These are phyloP conservation scores for Scytalidium lignicola DNA, from an alignment of 2,329 filamentous ascomycete genomes.

Conservation along the genomic window DNA sequence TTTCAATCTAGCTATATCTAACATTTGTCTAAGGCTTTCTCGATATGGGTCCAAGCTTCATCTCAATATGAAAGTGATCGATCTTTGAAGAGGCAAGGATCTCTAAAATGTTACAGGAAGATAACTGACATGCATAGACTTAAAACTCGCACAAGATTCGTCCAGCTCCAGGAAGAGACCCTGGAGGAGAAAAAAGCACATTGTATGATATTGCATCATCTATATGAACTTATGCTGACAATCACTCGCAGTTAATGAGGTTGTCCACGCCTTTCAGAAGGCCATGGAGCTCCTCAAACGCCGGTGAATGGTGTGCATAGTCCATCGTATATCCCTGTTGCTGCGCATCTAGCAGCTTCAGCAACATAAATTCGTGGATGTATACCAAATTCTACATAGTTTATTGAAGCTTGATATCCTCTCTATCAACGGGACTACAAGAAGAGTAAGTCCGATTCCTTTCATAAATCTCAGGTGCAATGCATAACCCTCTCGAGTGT, in stretches of 20 bases:
- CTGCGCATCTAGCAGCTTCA: no score
- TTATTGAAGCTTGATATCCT: no score
- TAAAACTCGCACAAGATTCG: conserved; percentile 72
- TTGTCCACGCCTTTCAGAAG: conserved; percentile 40
- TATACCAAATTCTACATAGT: no score
- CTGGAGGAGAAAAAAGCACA: conserved; percentile 73
- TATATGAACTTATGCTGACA: neutral
- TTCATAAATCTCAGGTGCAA: no score
- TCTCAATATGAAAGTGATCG: conserved; percentile 69
- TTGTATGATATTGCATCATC: conserved; percentile 44
- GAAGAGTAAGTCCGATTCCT: no score
- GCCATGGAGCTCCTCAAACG: conserved; percentile 48
- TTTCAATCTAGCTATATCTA: neutral
- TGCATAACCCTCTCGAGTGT: no score
- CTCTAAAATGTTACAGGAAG: conserved; percentile 2
- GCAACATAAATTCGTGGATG: no score
- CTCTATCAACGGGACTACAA: no score
- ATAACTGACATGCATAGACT: conserved; percentile 44
- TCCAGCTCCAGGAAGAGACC: conserved; percentile 66
- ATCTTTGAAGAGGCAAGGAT: conserved; percentile 64
- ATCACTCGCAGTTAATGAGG: neutral
- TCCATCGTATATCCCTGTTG: no score
- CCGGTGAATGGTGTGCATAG: neutral
- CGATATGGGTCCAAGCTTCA: conserved; percentile 70
- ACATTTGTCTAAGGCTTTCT: conserved; percentile 59